phyloP scores from a whole-genome alignment of 306 rosid genomes.

The Glycyrrhiza uralensis region DNA sequence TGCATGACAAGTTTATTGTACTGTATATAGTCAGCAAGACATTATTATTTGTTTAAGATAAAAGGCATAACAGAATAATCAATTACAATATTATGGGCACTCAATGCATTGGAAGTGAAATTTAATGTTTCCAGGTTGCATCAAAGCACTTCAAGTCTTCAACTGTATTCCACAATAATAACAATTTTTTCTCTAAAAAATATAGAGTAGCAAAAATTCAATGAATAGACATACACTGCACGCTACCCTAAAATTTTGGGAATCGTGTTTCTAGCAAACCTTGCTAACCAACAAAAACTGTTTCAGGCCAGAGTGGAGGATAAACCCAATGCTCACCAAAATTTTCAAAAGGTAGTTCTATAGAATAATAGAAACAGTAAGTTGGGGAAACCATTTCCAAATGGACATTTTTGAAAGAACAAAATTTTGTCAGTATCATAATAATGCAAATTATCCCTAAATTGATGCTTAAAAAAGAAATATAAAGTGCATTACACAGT shows the following conservation, averaged over 20 bases:
- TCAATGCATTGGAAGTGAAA: neutral
- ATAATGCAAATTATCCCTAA: neutral
- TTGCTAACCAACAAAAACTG: neutral
- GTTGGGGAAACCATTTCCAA: neutral
- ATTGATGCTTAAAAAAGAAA: conserved; percentile 6
- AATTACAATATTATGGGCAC: neutral
- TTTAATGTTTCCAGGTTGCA: neutral
- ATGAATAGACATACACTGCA: neutral
- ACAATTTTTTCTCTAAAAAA: neutral
- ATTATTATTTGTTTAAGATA: neutral
- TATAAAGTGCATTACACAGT: neutral
- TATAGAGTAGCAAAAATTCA: too few relatives aligned
- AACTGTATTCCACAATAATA: neutral
- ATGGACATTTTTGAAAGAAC: neutral
- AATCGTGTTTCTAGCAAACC: neutral
- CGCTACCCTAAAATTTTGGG: neutral
- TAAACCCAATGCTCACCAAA: neutral
- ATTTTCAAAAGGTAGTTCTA: neutral
- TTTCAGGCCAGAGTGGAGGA: neutral
- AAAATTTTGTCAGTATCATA: neutral
- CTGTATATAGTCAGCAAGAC: neutral
- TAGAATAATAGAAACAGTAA: neutral
- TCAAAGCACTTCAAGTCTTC: neutral
- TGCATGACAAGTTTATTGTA: neutral
- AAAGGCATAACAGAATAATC: neutral